Conservation (phyloP, 139 green algal species). For the Chlorella vulgaris region DNA sequence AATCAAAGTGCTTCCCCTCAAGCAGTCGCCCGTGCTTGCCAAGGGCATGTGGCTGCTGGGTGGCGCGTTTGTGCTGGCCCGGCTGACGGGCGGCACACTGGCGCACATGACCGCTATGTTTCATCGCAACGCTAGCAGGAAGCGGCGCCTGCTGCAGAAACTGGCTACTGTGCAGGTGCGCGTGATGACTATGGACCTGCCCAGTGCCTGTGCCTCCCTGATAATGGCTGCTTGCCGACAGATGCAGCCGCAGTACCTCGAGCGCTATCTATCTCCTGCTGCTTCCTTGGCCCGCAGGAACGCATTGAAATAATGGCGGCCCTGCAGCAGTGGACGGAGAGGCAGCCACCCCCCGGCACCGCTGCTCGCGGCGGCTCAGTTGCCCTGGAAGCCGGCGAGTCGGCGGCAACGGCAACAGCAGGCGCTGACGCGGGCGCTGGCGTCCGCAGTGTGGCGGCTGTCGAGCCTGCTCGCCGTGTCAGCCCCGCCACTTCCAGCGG, state of each 20-base stretch:
- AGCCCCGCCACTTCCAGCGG: background rate
- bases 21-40: background rate
- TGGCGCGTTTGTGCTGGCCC: conserved; percentile 3
- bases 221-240: too few species aligned
- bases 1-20: background rate
- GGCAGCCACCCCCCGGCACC: background rate
- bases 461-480: conserved; percentile 6
- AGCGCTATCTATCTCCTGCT: background rate
- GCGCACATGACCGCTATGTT: conserved; percentile 15
- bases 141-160: conserved; percentile 9
- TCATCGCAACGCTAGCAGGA: background rate
- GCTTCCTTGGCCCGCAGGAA: background rate
- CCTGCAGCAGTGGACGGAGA: conserved; percentile 22
- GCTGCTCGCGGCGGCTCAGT: background rate
- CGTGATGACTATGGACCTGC: background rate
- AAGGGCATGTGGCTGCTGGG: conserved; percentile 27
- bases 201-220: too few species aligned
- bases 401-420: background rate
- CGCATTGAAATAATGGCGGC: conserved; percentile 24
- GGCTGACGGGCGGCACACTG: conserved; percentile 32
- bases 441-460: background rate
- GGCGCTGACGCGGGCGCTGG: background rate
- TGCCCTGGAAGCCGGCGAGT: background rate
- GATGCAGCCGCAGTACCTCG: background rate
- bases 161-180: conserved; percentile 16